Evolutionary conservation across 768 basidiomycete genomes (phyloP).

Genomic region (Lactarius psammicola): DNA sequence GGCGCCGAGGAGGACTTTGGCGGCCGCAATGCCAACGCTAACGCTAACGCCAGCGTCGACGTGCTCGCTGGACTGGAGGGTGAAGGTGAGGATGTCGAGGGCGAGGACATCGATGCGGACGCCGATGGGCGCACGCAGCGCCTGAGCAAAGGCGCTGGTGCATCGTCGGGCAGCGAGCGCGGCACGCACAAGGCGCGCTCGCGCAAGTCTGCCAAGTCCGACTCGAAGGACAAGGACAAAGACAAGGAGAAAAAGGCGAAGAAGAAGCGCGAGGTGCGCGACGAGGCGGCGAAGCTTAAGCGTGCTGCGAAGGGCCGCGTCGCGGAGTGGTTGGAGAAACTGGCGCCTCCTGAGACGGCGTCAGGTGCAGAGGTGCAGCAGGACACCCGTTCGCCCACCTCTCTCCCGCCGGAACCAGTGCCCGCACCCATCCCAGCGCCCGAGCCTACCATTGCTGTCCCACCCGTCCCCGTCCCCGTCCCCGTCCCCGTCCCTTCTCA

Average conservation of each 20-base stretch:
- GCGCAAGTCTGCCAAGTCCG: constrained; percentile 17
- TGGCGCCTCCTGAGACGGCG: constrained; percentile 48
- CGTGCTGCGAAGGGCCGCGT: constrained; percentile 65
- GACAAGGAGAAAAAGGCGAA: constrained; percentile 32
- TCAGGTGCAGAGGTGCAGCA: not conserved
- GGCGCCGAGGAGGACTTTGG: constrained; percentile 33
- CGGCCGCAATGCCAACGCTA: constrained; percentile 38
- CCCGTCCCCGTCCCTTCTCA: not conserved
- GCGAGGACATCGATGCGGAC: constrained; percentile 6
- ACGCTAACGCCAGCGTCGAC: constrained; percentile 36
- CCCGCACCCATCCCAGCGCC: not conserved
- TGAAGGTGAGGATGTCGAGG: constrained; percentile 9
- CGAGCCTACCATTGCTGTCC: not conserved
- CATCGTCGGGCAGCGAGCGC: constrained; percentile 25
- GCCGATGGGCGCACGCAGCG: constrained; percentile 26
- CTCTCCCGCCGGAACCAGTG: not conserved
- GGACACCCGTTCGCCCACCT: not conserved
- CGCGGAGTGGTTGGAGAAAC: constrained; percentile 72
- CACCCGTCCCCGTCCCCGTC: not conserved
- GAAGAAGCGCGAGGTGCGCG: constrained; percentile 30
- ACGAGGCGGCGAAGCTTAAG: constrained; percentile 39
- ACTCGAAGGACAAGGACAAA: constrained; percentile 28
- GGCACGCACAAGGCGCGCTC: constrained; percentile 27
- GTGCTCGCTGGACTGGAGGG: not conserved
- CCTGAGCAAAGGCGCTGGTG: constrained; percentile 19